A percentile compares a stretch with the other conserved stretches of the same genome.
Conservation (phyloP, 495 filamentous ascomycete genomes). For the Trichoderma reesei region DNA sequence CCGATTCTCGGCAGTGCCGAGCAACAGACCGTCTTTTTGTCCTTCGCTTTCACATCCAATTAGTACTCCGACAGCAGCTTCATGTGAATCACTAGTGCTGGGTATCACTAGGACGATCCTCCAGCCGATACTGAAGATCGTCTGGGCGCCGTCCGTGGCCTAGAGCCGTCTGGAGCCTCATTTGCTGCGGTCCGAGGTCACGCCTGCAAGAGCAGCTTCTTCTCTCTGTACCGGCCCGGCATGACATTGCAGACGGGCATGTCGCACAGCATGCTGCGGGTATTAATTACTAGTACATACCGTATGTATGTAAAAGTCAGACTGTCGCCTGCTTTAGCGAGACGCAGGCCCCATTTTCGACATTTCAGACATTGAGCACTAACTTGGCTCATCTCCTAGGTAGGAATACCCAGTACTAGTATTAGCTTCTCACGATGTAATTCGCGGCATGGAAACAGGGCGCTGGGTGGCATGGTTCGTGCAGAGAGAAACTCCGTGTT, state of each 20-base stretch:
- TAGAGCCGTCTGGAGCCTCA: not conserved
- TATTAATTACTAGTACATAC: not conserved
- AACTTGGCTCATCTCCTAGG: not conserved
- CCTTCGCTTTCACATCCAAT: not conserved
- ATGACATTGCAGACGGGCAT: not conserved
- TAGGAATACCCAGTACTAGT: not conserved
- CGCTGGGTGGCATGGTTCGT: not conserved
- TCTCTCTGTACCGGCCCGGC: conserved; percentile 1
- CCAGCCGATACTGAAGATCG: not conserved
- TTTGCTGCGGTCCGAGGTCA: not conserved
- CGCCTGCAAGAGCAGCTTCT: not conserved
- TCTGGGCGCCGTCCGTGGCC: not conserved
- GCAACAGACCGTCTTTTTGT: not conserved
- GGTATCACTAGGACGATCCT: not conserved
- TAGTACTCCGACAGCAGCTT: not conserved
- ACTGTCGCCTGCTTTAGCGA: conserved; percentile 5
- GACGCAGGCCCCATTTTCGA: not conserved
- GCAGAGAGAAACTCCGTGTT: not conserved
- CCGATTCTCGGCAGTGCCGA: not conserved
- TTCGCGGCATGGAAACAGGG: not conserved
- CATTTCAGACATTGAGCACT: not conserved
- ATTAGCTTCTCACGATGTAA: not conserved
- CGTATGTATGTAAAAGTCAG: not conserved
- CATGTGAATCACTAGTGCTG: not conserved
- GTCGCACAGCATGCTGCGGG: conserved; percentile 6